These are phyloP conservation scores for Ophiostoma angusticollis DNA, from an alignment of 2,329 filamentous ascomycete species.

Conservation along the genomic window DNA sequence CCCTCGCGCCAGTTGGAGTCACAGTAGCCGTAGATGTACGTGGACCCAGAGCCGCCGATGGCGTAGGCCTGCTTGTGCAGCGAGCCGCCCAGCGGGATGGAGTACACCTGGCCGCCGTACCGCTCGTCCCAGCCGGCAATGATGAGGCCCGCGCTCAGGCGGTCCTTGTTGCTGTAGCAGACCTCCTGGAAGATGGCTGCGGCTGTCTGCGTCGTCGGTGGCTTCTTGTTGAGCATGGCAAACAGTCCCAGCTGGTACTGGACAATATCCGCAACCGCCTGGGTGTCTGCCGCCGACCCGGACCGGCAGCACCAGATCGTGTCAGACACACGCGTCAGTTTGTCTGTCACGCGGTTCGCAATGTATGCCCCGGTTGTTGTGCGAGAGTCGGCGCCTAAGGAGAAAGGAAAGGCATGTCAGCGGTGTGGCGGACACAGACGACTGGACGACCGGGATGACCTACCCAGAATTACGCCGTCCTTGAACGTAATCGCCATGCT, in stretches of 20 bases:
- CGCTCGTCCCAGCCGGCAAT: constrained; percentile 96
- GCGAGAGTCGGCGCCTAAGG: constrained; percentile 90
- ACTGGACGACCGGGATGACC: constrained; percentile 14
- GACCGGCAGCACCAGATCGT: constrained; percentile 99
- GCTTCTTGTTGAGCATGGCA: constrained; percentile 76
- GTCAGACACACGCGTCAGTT: constrained; percentile 95
- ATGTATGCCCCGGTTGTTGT: constrained; percentile 98
- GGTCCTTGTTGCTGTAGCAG: constrained; percentile 96
- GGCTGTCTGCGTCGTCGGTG: constrained; percentile 87
- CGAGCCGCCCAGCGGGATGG: constrained; percentile 88
- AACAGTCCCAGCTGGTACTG: constrained; percentile 93
- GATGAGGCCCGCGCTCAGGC: constrained; percentile 86
- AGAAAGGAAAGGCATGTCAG: background rate
- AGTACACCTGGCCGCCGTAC: constrained; percentile 94
- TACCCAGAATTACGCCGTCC: constrained; percentile 87
- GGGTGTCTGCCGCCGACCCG: constrained; percentile 92
- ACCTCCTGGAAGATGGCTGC: constrained; percentile 95
- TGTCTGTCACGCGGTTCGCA: constrained; percentile 97
- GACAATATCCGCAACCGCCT: constrained; percentile 95
- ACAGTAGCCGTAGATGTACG: constrained; percentile 99
- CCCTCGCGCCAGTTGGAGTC: constrained; percentile 90
- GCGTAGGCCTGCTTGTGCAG: constrained; percentile 95
- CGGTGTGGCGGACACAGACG: background rate
- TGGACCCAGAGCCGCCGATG: constrained; percentile 92
- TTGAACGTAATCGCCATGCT: constrained; percentile 99